Evolutionary conservation across 2,329 filamentous ascomycete species (phyloP), one percentile per base, ranked within the genome.

Genomic region (Furcasterigmium sp.): DNA sequence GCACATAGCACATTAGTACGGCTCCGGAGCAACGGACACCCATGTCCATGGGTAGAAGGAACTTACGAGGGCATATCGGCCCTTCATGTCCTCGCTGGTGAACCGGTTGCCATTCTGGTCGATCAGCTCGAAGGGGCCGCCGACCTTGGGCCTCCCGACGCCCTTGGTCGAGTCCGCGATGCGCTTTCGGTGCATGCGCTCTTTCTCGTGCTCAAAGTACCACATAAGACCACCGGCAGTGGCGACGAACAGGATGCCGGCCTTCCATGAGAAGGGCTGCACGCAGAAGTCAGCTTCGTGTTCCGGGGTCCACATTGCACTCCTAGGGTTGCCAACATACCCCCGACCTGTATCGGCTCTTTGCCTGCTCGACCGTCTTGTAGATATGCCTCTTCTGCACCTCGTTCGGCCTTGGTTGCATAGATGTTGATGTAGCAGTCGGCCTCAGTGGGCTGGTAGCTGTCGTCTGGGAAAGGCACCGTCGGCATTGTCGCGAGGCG

Each of bases 161-260:
- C 91, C 91, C 70, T 98, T 98, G 52, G 85, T 86, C 54, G 91
- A 86, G 60, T 97, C 91, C 8, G 90, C 90, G 53, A 96, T 80
- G 44, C 90, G 79, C 70, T 91, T 87, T 50, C 91, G 80, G 61
- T 93, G 84, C 81, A 98, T 84, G 57, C 93, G 84, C 55, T 81
- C 81, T 73, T 97, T 97, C 66, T 98, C 93, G 56, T 83, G 81
- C 57, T 91, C 88, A 67, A 98, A 97, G 64, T 97, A 98, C 67
- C 87, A 80, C 47, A 90, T 82, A 56, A 98, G 75, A 21, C 81
- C 84, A 11, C 70, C 82, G 54, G 87, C 90, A 3, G 90, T 85
- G 37, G 77, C 60, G 51, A 97, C 74, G 70, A 98, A 97, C 50
- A 98, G 75, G 40, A 90, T 54, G 15, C 89, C 91, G 25, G 91